Conservation (phyloP, 306 rosid genomes). For the Albizia julibrissin region DNA sequence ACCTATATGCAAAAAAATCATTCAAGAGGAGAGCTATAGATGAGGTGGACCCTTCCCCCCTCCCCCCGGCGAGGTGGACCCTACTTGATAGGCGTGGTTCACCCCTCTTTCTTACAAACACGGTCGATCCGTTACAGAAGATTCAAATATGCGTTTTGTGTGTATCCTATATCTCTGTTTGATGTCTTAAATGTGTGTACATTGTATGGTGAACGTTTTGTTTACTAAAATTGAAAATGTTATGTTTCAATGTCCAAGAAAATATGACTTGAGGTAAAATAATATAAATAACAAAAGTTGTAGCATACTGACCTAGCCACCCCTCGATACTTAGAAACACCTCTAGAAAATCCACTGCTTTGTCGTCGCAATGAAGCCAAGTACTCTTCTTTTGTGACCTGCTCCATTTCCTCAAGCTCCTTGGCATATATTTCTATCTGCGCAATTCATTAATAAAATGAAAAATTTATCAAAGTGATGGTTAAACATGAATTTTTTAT, state of each 20-base stretch:
- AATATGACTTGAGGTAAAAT: background rate
- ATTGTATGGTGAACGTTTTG: background rate
- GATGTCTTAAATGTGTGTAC: background rate
- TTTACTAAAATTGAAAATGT: background rate
- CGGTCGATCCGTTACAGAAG: background rate
- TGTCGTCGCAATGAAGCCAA: slow-evolving; percentile 74
- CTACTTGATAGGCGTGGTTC: background rate
- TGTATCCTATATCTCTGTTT: background rate
- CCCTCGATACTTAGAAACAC: slow-evolving; percentile 92
- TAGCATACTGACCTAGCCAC: slow-evolving; percentile 66
- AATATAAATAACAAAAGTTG: background rate
- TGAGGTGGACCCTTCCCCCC: background rate
- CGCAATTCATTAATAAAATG: background rate
- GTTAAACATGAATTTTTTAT: background rate
- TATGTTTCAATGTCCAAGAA: background rate
- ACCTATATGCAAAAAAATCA: background rate
- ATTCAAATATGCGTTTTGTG: background rate
- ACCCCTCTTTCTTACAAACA: background rate
- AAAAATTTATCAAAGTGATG: background rate
- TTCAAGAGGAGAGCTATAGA: background rate
- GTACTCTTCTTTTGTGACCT: slow-evolving; percentile 69
- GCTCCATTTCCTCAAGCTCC: slow-evolving; percentile 76
- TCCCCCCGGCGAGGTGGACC: background rate
- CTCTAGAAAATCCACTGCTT: slow-evolving; percentile 94
- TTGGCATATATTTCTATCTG: slow-evolving; percentile 68